Conservation (phyloP, 768 basidiomycete genomes). For the Psilocybe cyanescens region DNA sequence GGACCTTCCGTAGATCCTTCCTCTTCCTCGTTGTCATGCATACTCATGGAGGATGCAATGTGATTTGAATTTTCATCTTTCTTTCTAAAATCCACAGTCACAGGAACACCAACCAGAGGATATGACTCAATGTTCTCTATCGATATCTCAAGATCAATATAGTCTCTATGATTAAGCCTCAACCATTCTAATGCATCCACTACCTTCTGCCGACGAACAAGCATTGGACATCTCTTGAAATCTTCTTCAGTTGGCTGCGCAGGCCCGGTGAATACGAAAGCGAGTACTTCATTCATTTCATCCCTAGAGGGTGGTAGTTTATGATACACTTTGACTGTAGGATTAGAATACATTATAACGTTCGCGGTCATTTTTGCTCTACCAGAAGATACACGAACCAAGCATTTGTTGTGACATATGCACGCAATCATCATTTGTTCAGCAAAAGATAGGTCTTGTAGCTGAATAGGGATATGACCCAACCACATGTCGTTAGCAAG, state of each 20-base stretch:
- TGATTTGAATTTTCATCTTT: not conserved
- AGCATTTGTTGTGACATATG: slow-evolving; percentile 31
- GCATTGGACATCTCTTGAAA: slow-evolving; percentile 25
- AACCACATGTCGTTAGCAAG: slow-evolving; percentile 39
- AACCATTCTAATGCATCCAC: slow-evolving; percentile 1
- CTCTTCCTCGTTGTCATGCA: slow-evolving; percentile 3
- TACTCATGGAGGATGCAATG: not conserved
- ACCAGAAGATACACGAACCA: slow-evolving; percentile 34
- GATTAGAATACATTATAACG: slow-evolving; percentile 33
- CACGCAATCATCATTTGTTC: slow-evolving; percentile 28
- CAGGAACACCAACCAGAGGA: slow-evolving; percentile 2
- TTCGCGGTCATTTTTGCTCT: slow-evolving; percentile 37
- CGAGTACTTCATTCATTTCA: slow-evolving; percentile 31
- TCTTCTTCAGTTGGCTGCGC: slow-evolving; percentile 14
- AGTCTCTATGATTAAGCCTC: slow-evolving; percentile 3
- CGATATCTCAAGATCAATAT: slow-evolving; percentile 4
- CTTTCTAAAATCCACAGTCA: not conserved
- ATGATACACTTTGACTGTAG: slow-evolving; percentile 33
- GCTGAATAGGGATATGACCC: slow-evolving; percentile 31
- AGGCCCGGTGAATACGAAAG: slow-evolving; percentile 14
- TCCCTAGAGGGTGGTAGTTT: slow-evolving; percentile 31
- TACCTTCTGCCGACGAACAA: slow-evolving; percentile 10
- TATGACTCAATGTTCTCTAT: slow-evolving; percentile 1
- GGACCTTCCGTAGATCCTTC: slow-evolving; percentile 1
- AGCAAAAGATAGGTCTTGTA: slow-evolving; percentile 29